Conservation (phyloP, 805 yeast genomes). For the Metschnikowia gelsemii region DNA sequence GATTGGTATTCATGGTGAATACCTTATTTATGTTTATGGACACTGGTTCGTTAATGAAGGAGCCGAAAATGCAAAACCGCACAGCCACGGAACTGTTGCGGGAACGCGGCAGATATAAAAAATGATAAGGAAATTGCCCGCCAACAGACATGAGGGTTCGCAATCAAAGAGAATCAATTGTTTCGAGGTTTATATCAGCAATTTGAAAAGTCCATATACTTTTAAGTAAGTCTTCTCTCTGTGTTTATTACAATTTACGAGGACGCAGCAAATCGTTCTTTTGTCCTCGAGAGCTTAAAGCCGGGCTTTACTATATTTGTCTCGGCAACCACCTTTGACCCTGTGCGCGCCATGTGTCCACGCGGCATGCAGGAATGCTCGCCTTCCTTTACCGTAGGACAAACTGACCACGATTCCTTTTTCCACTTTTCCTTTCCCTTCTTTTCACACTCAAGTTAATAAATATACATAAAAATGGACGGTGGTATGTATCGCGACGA, state of each 20-base stretch:
- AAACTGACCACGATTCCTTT: conserved; percentile 22
- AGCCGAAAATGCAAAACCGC: no score
- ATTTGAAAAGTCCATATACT: no score
- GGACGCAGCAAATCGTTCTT: neutral
- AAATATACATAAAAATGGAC: conserved; percentile 47
- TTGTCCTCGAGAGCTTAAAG: neutral
- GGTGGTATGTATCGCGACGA: conserved; percentile 48
- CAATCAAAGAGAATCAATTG: neutral
- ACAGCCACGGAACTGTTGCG: no score
- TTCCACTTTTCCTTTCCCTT: conserved; percentile 24
- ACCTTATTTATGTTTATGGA: no score
- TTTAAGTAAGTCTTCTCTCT: no score
- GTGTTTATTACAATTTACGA: neutral
- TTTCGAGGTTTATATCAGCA: no score
- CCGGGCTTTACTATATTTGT: conserved; percentile 4
- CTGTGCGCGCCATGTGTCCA: conserved; percentile 13
- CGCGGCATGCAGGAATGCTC: conserved; percentile 16
- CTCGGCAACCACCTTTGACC: conserved; percentile 8
- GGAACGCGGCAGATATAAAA: no score
- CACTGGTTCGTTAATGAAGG: no score
- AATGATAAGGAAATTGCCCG: no score
- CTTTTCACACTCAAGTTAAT: conserved; percentile 21
- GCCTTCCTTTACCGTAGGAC: conserved; percentile 21
- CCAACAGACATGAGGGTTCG: neutral
- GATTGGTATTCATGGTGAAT: no score